A percentile compares a stretch with the other conserved stretches of the same genome.
Conservation (phyloP, 2,329 filamentous ascomycete genomes). For the Nigrospora osmanthi region DNA sequence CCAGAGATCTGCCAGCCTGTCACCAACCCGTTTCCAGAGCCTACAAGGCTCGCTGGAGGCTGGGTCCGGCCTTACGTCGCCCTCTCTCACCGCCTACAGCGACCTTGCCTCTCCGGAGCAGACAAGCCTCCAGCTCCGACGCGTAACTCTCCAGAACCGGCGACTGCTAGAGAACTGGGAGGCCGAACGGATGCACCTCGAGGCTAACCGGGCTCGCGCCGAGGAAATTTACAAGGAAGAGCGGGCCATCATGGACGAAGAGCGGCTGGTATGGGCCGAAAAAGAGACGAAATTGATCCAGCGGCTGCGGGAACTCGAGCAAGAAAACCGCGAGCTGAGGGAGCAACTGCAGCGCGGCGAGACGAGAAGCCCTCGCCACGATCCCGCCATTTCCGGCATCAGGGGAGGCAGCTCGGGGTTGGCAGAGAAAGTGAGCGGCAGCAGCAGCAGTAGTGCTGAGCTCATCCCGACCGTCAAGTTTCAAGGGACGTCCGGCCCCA, state of each 20-base stretch:
- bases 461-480: constrained; percentile 8
- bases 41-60: background rate
- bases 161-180: constrained; percentile 39
- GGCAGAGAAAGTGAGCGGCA: background rate
- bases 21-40: constrained; percentile 15
- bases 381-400: background rate
- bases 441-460: constrained; percentile 6
- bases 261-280: constrained; percentile 35
- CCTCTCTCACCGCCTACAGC: constrained; percentile 8
- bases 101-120: constrained; percentile 11
- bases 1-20: constrained; percentile 17
- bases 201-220: constrained; percentile 43
- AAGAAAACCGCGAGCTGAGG: constrained; percentile 14
- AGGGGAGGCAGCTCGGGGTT: constrained; percentile 8
- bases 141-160: constrained; percentile 14
- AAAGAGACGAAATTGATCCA: constrained; percentile 25
- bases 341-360: background rate
- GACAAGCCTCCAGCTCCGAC: constrained; percentile 11
- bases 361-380: background rate
- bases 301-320: constrained; percentile 1
- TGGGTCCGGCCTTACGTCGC: constrained; percentile 3
- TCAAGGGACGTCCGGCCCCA: background rate
- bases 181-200: constrained; percentile 43
- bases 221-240: constrained; percentile 50
- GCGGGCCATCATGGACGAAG: constrained; percentile 43